Evolutionary conservation across 192 early-diverging fungal species (phyloP), one percentile per base, ranked within the genome.

Genomic region (Coemansia sp.): DNA sequence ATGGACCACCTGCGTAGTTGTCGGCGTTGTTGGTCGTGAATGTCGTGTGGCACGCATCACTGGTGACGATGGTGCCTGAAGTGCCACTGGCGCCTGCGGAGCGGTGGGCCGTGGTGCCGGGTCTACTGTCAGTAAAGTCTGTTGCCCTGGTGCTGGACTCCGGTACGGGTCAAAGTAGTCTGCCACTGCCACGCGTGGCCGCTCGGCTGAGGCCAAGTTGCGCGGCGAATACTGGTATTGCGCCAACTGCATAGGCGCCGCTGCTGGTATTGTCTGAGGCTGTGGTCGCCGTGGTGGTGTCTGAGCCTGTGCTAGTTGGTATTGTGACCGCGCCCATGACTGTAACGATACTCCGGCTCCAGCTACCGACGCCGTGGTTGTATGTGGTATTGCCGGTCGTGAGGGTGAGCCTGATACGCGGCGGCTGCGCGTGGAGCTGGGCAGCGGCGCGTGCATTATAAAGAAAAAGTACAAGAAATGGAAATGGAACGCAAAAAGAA

Each of bases 121-220:
- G 37, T 58, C 59, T 59, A 39, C 52, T 38, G 59, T 32, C 39
- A 55, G 19, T 62, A 58, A 33, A 46, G 17, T 67, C 62, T 64
- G 66, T 52, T 82, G 80, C 17, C 80, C 80, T 23, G 55, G 80
- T 2, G 64, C 23, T 13, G 64, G 47, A 37, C 63, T 39, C 39
- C 58, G 67, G 69, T 82, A 82, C 50, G 80, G 80, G 75, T 82
- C 80, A 63, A 77, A 71, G 59, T 77, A 82, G 62, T 82, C 80
- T 8, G 80, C 79, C 4, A 74, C 66, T n/a, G 75, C 74, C 19
- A 64, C 61, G 64, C 73, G 79, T 2, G 64, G 72, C 23, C 72
- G 69, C 23, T 60, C 39, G 7, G 44, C 26, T 26, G 62, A 11
- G 33, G 65, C 67, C 39, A 58, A 21, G 21, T 21, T 19, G 14